phyloP scores from a whole-genome alignment of 2,329 filamentous ascomycete species.

The Talaromyces sp. region DNA sequence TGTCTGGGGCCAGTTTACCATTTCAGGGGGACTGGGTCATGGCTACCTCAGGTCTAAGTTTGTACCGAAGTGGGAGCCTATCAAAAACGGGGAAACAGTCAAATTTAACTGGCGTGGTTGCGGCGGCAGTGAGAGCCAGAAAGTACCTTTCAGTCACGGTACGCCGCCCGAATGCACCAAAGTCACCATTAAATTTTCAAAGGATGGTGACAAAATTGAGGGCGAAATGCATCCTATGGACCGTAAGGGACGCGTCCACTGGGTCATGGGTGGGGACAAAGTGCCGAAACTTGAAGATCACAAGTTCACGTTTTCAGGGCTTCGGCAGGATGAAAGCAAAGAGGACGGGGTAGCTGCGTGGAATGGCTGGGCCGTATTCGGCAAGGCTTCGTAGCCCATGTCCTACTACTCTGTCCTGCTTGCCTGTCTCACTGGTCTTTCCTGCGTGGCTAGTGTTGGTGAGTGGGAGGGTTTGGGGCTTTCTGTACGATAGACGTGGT shows the following conservation, averaged over 20 bases:
- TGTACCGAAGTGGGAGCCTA: background rate
- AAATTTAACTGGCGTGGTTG: background rate
- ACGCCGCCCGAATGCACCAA: background rate
- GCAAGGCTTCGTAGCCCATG: background rate
- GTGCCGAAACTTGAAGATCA: background rate
- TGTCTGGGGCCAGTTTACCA: background rate
- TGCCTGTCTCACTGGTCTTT: too few species aligned
- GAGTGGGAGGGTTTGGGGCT: background rate
- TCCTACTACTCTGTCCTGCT: too few species aligned
- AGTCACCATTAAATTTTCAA: background rate
- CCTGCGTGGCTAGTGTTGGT: too few species aligned
- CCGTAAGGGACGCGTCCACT: background rate
- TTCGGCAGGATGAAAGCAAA: background rate
- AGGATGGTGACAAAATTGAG: conserved; percentile 18
- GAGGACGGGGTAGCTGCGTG: background rate
- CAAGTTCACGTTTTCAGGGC: background rate
- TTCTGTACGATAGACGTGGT: background rate
- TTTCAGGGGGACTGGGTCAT: background rate
- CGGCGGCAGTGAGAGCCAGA: too few species aligned
- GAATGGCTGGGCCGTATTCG: background rate
- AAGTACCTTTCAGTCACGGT: too few species aligned
- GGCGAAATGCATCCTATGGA: conserved; percentile 33
- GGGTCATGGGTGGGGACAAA: background rate
- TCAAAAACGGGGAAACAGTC: background rate
- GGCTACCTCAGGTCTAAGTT: background rate